Conservation (phyloP, 108 stramenopile species). For the Skeletonema costatum region DNA sequence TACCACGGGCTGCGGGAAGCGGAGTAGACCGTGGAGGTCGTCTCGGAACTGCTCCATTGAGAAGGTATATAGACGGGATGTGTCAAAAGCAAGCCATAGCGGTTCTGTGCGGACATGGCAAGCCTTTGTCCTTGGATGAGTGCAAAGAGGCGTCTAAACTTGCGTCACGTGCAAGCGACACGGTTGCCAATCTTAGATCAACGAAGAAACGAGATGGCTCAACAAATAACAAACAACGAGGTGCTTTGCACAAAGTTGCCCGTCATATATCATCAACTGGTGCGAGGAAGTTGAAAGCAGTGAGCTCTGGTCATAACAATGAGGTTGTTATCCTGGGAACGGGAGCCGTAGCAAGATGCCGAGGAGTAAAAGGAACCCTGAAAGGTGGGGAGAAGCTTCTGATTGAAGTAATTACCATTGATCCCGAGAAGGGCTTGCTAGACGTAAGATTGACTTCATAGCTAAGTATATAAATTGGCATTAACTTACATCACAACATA, state of each 20-base stretch:
- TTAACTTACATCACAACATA: background rate
- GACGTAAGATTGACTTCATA: conserved; percentile 37
- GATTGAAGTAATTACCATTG: conserved; percentile 56
- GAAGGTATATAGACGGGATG: conserved; percentile 83
- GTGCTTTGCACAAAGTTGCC: conserved; percentile 39
- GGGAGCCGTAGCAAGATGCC: conserved; percentile 54
- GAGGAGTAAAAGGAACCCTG: conserved; percentile 58
- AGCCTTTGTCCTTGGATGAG: conserved; percentile 60
- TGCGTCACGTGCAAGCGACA: conserved; percentile 57
- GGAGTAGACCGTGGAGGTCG: conserved; percentile 60
- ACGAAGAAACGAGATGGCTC: conserved; percentile 22
- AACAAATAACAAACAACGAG: conserved; percentile 16
- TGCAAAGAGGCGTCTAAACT: conserved; percentile 55
- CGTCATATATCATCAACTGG: conserved; percentile 36
- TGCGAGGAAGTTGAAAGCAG: conserved; percentile 45
- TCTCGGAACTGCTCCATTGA: conserved; percentile 79
- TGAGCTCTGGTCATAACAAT: conserved; percentile 67
- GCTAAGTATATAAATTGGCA: background rate
- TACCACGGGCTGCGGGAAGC: conserved; percentile 65
- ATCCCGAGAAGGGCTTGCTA: conserved; percentile 55
- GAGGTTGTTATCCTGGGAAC: conserved; percentile 67
- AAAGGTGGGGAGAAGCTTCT: conserved; percentile 56
- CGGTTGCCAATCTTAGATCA: conserved; percentile 49
- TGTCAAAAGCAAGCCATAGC: conserved; percentile 80
- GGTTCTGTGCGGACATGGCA: conserved; percentile 68